phyloP scores from a whole-genome alignment of 164 flowering plant species.

The Vitis labrusca region DNA sequence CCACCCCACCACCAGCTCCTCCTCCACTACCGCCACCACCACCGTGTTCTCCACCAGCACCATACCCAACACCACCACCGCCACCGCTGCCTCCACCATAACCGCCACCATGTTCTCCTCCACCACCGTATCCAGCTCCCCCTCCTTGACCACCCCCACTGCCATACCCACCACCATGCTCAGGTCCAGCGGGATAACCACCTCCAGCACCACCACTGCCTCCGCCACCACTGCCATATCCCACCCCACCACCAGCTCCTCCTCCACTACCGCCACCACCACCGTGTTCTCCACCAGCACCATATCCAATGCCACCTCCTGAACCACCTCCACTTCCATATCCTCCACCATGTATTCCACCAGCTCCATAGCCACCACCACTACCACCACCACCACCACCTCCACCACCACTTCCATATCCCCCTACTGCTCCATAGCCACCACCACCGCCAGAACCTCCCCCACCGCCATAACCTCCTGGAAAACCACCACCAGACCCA shows the following conservation, averaged over 20 bases:
- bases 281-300: slow-evolving; percentile 5
- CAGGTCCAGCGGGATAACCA: background rate
- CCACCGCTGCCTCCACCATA: slow-evolving; percentile 8
- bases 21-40: slow-evolving; percentile 1
- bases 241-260: background rate
- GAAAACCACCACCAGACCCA: background rate
- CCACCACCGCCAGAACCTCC: background rate
- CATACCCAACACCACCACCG: background rate
- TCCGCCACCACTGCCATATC: slow-evolving; percentile 9
- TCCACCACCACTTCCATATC: slow-evolving; percentile 7
- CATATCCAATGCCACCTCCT: slow-evolving; percentile 13
- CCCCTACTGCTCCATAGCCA: slow-evolving; percentile 8
- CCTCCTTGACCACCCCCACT: slow-evolving; percentile 9
- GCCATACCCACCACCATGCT: slow-evolving; percentile 5
- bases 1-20: background rate
- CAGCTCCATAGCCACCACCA: slow-evolving; percentile 10
- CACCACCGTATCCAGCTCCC: background rate
- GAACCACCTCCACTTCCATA: slow-evolving; percentile 11
- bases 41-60: slow-evolving; percentile 10
- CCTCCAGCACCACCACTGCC: slow-evolving; percentile 6
- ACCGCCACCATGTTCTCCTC: slow-evolving; percentile 8
- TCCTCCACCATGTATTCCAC: slow-evolving; percentile 1
- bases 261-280: slow-evolving; percentile 13
- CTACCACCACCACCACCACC: slow-evolving; percentile 14
- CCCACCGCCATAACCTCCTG: slow-evolving; percentile 9